Conservation (phyloP, 1,284 basidiomycete genomes). For the Boletus subluridellus region DNA sequence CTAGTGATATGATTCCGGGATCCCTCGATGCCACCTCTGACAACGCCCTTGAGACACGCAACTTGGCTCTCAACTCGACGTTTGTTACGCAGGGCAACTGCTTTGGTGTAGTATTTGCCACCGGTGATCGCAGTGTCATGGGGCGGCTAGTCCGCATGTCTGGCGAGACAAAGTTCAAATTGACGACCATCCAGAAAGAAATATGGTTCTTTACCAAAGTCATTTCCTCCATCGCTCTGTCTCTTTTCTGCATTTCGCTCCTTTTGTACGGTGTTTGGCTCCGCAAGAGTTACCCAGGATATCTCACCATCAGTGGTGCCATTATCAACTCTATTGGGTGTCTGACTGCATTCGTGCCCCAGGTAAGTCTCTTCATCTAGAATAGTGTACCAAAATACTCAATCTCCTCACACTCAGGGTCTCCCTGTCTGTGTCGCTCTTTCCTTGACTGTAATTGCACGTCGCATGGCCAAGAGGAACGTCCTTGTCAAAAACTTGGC, state of each 20-base stretch:
- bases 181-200: conserved; percentile 48
- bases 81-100: conserved; percentile 56
- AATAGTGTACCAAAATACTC: neutral
- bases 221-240: conserved; percentile 42
- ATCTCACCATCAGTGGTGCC: conserved; percentile 38
- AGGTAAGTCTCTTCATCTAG: conserved; percentile 27
- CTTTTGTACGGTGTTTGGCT: conserved; percentile 49
- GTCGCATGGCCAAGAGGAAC: conserved; percentile 48
- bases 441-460: conserved; percentile 50
- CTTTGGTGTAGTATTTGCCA: conserved; percentile 56
- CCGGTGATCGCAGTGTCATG: conserved; percentile 57
- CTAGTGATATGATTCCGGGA: conserved; percentile 49
- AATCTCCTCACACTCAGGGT: conserved; percentile 30
- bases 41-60: conserved; percentile 61
- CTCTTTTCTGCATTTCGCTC: conserved; percentile 41
- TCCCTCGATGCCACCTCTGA: conserved; percentile 49
- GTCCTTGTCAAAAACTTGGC: conserved; percentile 59
- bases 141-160: conserved; percentile 62
- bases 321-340: conserved; percentile 50
- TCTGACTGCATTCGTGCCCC: conserved; percentile 50
- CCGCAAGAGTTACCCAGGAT: conserved; percentile 36
- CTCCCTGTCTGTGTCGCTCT: conserved; percentile 50
- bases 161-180: conserved; percentile 45
- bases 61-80: conserved; percentile 55
- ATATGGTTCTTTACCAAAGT: conserved; percentile 51